Evolutionary conservation across 2,329 filamentous ascomycete species (phyloP), one percentile per base, ranked within the genome.

Genomic region (Coniochaeta sp.): DNA sequence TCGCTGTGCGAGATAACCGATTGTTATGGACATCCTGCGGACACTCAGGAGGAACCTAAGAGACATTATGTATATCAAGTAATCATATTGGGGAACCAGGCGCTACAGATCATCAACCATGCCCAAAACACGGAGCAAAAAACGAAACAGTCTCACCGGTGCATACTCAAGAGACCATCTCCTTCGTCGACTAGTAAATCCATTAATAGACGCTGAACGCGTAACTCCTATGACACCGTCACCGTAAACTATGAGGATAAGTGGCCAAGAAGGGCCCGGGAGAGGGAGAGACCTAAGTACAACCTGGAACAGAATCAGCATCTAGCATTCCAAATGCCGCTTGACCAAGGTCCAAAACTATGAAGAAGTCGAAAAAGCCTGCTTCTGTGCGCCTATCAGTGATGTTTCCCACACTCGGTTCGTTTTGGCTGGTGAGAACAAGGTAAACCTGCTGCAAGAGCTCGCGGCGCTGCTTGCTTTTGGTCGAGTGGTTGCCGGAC

Each of bases 391-490:
- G n/a, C n/a, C 18, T 42, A 42, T 42, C 38, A 42, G 38, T 42
- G 20, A 40, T 24, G 26, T 42, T 22, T 26, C 38, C 38, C 18
- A 42, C 18, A 24, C 38, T 42, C 38, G n/a, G 38, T 26, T 42
- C 38, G 38, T 24, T 42, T n/a, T n/a, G n/a, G 38, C 38, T 42
- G 38, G n/a, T n/a, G 38, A 22, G 38, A 42, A 7, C 22, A 30
- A 42, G 20, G 38, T 42, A 42, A 42, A 42, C 38, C 38, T 42
- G 38, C 22, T 42, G 38, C 38, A 42, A 42, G 38, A 42, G 38
- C 38, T 42, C 38, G 5, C 38, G 2, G 20, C 9, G 38, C 38
- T 42, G 3, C 20, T 42, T 42, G 38, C 38, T 42, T n/a, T 5
- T 42, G 38, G 38, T 42, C 38, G 38, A 38, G 6, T 22, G 3